A percentile compares a stretch with the other conserved stretches of the same genome.
These are phyloP conservation scores for Parathielavia appendiculata DNA, from an alignment of 495 filamentous ascomycete genomes.

Conservation along the genomic window DNA sequence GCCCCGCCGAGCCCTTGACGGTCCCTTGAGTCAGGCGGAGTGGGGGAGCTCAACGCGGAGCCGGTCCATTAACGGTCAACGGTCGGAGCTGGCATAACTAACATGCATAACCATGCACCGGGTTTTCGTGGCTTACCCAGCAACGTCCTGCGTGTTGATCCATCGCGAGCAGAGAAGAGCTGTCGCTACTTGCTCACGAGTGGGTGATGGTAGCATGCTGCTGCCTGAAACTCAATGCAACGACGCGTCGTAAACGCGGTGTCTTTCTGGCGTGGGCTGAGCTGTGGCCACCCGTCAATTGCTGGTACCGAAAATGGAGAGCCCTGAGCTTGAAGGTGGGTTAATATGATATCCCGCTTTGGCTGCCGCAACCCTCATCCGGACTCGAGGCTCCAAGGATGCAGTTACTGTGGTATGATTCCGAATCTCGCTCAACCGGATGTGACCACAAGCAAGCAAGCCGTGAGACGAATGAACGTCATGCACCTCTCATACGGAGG, in stretches of 20 bases:
- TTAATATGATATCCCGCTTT: slow-evolving; percentile 8
- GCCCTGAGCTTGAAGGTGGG: slow-evolving; percentile 5
- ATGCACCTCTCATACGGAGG: too few species aligned
- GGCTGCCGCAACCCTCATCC: not conserved
- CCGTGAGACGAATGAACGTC: too few species aligned
- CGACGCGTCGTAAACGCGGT: slow-evolving; percentile 10
- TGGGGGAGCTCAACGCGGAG: not conserved
- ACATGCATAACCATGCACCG: not conserved
- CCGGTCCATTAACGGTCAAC: slow-evolving; percentile 7
- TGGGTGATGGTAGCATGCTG: not conserved
- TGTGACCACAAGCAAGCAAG: too few species aligned
- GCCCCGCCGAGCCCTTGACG: not conserved
- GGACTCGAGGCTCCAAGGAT: not conserved
- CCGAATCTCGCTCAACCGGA: too few species aligned
- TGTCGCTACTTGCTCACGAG: not conserved
- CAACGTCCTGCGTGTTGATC: slow-evolving; percentile 1
- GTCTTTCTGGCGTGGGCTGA: not conserved
- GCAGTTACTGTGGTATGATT: too few species aligned
- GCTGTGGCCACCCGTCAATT: not conserved
- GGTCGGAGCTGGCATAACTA: not conserved
- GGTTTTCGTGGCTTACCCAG: not conserved
- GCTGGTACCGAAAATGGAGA: slow-evolving; percentile 5
- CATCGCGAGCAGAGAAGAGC: not conserved
- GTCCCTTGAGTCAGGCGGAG: slow-evolving; percentile 5
- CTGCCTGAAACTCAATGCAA: slow-evolving; percentile 8